Conservation (phyloP, 1,284 basidiomycete species). For the Ganoderma lingzhi region DNA sequence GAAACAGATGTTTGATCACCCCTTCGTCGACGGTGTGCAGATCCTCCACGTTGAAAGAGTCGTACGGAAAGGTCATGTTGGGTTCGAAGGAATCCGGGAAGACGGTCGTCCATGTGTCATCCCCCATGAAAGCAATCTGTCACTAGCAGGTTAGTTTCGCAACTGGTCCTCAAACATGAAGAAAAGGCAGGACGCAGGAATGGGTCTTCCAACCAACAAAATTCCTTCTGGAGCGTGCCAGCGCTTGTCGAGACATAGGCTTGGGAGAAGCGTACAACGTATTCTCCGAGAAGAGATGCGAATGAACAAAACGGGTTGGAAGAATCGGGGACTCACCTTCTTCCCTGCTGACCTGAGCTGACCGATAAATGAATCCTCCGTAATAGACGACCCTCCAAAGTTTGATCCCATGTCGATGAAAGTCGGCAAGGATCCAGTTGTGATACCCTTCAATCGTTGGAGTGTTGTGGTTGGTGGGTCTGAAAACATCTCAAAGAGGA, state of each 20-base stretch:
- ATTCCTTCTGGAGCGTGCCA: background rate
- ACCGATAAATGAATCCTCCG: conserved; percentile 86
- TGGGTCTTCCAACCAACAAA: too few relatives aligned
- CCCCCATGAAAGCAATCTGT: conserved; percentile 88
- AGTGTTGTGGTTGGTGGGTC: conserved; percentile 97
- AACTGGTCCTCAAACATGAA: background rate
- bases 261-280: background rate
- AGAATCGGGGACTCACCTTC: conserved; percentile 51
- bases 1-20: conserved; percentile 86
- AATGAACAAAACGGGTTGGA: background rate
- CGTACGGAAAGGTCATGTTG: conserved; percentile 84
- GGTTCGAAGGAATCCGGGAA: conserved; percentile 82
- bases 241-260: background rate
- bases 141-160: conserved; percentile 16
- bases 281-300: background rate
- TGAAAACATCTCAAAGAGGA: conserved; percentile 89
- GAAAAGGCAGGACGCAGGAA: background rate
- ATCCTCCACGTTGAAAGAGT: conserved; percentile 99
- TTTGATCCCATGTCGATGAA: conserved; percentile 95
- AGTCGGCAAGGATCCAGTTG: conserved; percentile 95
- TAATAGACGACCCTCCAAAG: conserved; percentile 87
- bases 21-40: conserved; percentile 95
- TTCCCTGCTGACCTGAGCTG: conserved; percentile 65
- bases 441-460: conserved; percentile 95
- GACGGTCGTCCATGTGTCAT: conserved; percentile 95